These are phyloP conservation scores for Kodamaea sp. DNA, from an alignment of 1,139 yeast species.

Conservation along the genomic window DNA sequence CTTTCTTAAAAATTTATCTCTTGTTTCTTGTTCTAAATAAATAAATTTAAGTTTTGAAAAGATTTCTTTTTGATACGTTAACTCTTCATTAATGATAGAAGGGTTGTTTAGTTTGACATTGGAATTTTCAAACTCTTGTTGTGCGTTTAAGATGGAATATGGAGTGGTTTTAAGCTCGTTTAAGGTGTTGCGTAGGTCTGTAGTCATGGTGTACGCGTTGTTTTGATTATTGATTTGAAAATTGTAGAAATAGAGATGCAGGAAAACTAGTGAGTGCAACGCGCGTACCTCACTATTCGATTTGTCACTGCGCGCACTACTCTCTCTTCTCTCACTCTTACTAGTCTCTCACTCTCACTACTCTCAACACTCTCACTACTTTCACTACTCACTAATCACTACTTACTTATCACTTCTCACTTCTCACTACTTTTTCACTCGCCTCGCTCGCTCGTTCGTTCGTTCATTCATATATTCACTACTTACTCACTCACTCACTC, in stretches of 20 bases:
- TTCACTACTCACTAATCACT: neutral
- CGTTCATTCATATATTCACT: no score
- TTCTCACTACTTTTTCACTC: neutral
- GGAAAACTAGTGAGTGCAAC: no score
- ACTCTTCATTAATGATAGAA: slow-evolving; percentile 26
- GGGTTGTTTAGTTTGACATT: slow-evolving; percentile 21
- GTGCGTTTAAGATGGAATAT: slow-evolving; percentile 11
- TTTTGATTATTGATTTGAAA: neutral
- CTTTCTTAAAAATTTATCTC: slow-evolving; percentile 51
- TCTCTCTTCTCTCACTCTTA: no score
- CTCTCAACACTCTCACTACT: neutral
- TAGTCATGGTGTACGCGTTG: neutral
- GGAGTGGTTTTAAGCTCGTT: neutral
- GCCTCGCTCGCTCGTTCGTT: no score
- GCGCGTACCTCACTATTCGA: neutral
- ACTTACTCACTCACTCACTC: neutral
- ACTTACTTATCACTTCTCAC: neutral
- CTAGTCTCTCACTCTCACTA: neutral
- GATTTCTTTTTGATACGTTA: slow-evolving; percentile 33
- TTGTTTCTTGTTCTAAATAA: slow-evolving; percentile 64
- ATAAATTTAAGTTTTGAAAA: slow-evolving; percentile 55
- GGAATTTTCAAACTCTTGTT: slow-evolving; percentile 15
- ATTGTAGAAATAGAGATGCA: no score
- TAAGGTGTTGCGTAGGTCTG: neutral
- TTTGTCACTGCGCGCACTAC: neutral